Conservation (phyloP, 1,284 basidiomycete genomes). For the Papiliotrema terrestris region DNA sequence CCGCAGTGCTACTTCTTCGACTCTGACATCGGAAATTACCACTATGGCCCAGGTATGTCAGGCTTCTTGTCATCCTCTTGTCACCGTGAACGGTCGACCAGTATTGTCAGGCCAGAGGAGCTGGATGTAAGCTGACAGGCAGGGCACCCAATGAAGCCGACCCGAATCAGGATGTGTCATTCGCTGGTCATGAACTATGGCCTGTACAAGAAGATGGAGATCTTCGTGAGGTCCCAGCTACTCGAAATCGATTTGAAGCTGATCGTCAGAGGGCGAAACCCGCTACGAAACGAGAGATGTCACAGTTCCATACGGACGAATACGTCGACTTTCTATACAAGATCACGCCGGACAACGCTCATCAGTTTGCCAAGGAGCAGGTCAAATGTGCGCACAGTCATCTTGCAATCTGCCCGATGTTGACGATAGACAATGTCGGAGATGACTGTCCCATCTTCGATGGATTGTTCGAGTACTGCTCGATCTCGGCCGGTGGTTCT, state of each 20-base stretch:
- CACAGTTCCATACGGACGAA: conserved; percentile 90
- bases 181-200: conserved; percentile 99
- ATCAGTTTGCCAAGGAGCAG: conserved; percentile 87
- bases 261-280: conserved; percentile 89
- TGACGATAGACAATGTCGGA: conserved; percentile 67
- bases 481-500: conserved; percentile 95
- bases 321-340: conserved; percentile 85
- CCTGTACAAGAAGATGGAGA: conserved; percentile 95
- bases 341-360: conserved; percentile 81
- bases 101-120: neutral
- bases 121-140: neutral
- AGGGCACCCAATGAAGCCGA: conserved; percentile 78
- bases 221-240: conserved; percentile 66
- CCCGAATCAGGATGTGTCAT: conserved; percentile 98
- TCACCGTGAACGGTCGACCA: neutral
- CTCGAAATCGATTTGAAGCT: neutral
- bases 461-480: conserved; percentile 96
- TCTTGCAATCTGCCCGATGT: neutral
- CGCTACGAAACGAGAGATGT: conserved; percentile 97
- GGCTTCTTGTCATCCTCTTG: conserved; percentile 6
- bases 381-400: conserved; percentile 68
- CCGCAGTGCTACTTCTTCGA: conserved; percentile 93
- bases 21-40: conserved; percentile 96
- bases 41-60: conserved; percentile 87
- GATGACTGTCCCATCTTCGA: conserved; percentile 99